Base-by-base conservation (phyloP, 192 early-diverging fungal genomes). In the Rhizophlyctis rosea region DNA sequence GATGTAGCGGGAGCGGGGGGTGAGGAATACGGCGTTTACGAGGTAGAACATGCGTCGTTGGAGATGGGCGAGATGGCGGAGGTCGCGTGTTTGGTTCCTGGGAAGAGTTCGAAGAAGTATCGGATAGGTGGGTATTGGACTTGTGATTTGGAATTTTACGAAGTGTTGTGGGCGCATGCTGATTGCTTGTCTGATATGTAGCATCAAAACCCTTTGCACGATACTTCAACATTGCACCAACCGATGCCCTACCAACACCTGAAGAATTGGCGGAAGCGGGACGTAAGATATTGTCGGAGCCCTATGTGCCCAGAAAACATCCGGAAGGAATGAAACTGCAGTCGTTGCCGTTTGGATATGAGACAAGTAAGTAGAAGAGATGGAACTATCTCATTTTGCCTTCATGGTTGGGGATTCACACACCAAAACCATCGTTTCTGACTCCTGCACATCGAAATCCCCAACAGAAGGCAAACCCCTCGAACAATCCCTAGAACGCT, bases 401-500 rank as follows among this genome's bases (percentile, higher is more conserved):
- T 44, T 7, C 39, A 44, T 44, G 9, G 7, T 18, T n/a, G n/a
- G n/a, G n/a, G n/a, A n/a, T n/a, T n/a, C n/a, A n/a, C n/a, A n/a
- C n/a, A n/a, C n/a, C n/a, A n/a, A n/a, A n/a, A n/a, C n/a, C n/a
- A n/a, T n/a, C n/a, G n/a, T n/a, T n/a, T n/a, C n/a, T n/a, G n/a
- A n/a, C n/a, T n/a, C n/a, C n/a, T n/a, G n/a, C n/a, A n/a, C n/a
- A n/a, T n/a, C n/a, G n/a, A n/a, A n/a, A n/a, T n/a, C n/a, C n/a
- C n/a, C n/a, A n/a, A n/a, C n/a, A n/a, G n/a, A 7, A 7, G 39
- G 39, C 7, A 44, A 44, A 18, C 39, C 39, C 7, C 39, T 44
- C 18, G 39, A 44, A 44, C 9, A 44, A 44, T 44, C 39, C 39
- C 39, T 44, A 44, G 39, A 44, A 44, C 39, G 39, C 39, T 44